Conservation (phyloP, 495 filamentous ascomycete species). For the Astrothelium subdiscretum region DNA sequence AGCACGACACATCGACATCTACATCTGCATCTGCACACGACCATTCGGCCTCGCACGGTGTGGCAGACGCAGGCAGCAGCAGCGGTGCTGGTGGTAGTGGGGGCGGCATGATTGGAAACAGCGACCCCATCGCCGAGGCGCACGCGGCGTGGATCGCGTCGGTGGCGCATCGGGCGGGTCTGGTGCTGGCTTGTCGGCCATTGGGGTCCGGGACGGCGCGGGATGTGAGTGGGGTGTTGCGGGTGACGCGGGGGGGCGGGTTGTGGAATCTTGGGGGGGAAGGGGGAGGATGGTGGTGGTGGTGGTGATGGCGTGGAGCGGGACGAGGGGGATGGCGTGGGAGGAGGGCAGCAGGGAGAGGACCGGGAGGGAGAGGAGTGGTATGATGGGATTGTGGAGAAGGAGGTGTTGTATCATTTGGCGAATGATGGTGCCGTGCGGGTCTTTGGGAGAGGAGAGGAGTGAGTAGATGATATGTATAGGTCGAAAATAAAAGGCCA, state of each 20-base stretch:
- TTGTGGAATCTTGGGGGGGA: conserved; percentile 15
- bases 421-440: conserved; percentile 49
- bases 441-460: conserved; percentile 6
- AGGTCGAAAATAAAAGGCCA: too few species aligned
- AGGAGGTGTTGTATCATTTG: conserved; percentile 69
- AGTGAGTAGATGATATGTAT: background rate
- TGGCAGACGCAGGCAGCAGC: background rate
- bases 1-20: too few species aligned
- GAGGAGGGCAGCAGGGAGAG: too few species aligned
- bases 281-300: conserved; percentile 13
- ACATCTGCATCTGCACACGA: too few species aligned
- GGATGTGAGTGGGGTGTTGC: conserved; percentile 80
- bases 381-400: conserved; percentile 15
- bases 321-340: background rate
- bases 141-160: conserved; percentile 50
- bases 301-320: conserved; percentile 21
- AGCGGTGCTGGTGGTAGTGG: conserved; percentile 15
- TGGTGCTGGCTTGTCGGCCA: conserved; percentile 54
- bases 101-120: too few species aligned
- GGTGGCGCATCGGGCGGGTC: conserved; percentile 62
- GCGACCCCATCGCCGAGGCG: conserved; percentile 16
- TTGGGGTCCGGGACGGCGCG: conserved; percentile 72
- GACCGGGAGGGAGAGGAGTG: conserved; percentile 36
- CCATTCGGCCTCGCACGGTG: background rate
- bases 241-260: conserved; percentile 47